Evolutionary conservation across 2,329 filamentous ascomycete genomes (phyloP).

Genomic region (Fusarium longipes): DNA sequence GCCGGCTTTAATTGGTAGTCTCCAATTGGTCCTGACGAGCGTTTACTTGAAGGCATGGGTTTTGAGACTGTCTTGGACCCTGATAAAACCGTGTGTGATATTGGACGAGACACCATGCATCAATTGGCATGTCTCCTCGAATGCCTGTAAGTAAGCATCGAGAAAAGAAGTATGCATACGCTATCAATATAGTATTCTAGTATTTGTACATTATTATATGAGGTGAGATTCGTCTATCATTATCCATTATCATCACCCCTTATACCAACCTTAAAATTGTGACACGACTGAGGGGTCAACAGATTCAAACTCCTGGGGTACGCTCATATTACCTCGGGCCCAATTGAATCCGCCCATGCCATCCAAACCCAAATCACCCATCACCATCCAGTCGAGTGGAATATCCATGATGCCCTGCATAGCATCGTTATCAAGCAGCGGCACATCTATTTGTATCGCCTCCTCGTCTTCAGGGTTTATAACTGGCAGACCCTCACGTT

Average conservation of each 20-base stretch:
- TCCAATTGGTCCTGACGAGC: no score
- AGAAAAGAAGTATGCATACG: slow-evolving; percentile 10
- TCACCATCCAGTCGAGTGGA: slow-evolving; percentile 43
- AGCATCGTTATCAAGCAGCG: slow-evolving; percentile 13
- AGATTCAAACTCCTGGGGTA: slow-evolving; percentile 29
- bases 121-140: not conserved
- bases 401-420: slow-evolving; percentile 45
- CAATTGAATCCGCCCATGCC: slow-evolving; percentile 37
- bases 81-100: no score
- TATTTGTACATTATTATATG: not conserved
- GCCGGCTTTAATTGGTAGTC: not conserved
- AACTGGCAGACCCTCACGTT: slow-evolving; percentile 35
- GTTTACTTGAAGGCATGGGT: not conserved
- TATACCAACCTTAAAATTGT: slow-evolving; percentile 13
- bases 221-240: slow-evolving; percentile 13
- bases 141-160: not conserved
- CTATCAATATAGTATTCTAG: not conserved
- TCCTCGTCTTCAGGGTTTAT: slow-evolving; percentile 23
- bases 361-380: slow-evolving; percentile 41
- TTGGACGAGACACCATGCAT: not conserved
- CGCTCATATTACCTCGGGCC: slow-evolving; percentile 12
- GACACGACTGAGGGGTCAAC: slow-evolving; percentile 35
- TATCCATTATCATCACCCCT: not conserved
- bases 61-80: no score
- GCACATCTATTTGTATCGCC: not conserved